Percentiles rank a stretch among this genome's conserved stretches.
Conservation (phyloP, 768 basidiomycete genomes). For the Suillus bovinus region DNA sequence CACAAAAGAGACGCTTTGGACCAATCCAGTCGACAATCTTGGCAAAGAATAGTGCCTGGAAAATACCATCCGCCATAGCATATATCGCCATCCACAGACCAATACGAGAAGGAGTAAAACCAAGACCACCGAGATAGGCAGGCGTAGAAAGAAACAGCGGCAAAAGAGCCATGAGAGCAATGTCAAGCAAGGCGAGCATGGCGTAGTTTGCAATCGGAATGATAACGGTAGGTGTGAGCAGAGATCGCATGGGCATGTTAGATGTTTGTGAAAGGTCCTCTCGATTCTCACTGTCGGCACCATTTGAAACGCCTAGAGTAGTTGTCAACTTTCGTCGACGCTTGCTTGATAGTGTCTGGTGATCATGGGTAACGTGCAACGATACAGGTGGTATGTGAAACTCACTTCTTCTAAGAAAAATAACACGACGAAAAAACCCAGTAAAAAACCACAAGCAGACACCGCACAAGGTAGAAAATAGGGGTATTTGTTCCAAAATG, state of each 20-base stretch:
- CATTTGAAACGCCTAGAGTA: not conserved
- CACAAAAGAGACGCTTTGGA: constrained; percentile 23
- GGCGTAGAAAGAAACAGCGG: constrained; percentile 31
- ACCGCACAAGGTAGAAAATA: constrained; percentile 67
- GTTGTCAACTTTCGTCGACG: not conserved
- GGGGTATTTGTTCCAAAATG: constrained; percentile 54
- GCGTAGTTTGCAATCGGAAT: constrained; percentile 32
- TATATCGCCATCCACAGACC: constrained; percentile 25
- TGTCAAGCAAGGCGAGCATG: constrained; percentile 30
- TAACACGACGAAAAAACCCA: constrained; percentile 45
- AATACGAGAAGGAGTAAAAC: constrained; percentile 26
- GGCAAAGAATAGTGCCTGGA: constrained; percentile 28
- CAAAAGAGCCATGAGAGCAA: constrained; percentile 25
- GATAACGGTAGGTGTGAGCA: constrained; percentile 25
- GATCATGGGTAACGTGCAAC: not conserved
- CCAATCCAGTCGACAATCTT: constrained; percentile 24
- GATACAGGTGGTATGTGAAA: not conserved
- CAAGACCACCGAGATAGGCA: constrained; percentile 27
- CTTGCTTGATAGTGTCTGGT: not conserved
- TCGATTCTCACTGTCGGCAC: not conserved
- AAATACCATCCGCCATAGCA: constrained; percentile 22
- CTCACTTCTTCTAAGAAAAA: constrained; percentile 58
- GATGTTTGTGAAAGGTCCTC: constrained; percentile 10
- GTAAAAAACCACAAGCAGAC: constrained; percentile 49
- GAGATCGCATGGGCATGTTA: constrained; percentile 42